Conservation (phyloP, 345 rosid species). For the Salix brachista region DNA sequence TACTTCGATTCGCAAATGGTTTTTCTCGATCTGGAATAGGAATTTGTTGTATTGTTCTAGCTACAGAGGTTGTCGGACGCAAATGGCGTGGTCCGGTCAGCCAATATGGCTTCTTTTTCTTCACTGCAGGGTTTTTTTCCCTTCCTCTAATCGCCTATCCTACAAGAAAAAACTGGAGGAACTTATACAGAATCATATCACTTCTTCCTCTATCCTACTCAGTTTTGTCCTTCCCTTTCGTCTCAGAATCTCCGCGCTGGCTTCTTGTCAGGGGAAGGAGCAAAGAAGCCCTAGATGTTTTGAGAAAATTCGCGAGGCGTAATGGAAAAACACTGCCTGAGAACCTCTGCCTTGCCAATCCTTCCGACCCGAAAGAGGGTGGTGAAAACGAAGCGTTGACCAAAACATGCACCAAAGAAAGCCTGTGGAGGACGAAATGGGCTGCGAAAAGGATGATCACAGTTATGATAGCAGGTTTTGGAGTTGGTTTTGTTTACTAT, state of each 20-base stretch:
- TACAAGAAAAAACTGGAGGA: conserved; percentile 62
- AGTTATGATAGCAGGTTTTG: conserved; percentile 60
- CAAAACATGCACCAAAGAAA: conserved; percentile 19
- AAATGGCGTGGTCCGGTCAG: conserved; percentile 80
- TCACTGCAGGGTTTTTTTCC: conserved; percentile 64
- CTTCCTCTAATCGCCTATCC: conserved; percentile 55
- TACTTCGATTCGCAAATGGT: conserved; percentile 62
- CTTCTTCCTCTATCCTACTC: conserved; percentile 48
- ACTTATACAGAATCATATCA: conserved; percentile 46
- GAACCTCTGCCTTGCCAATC: conserved; percentile 36
- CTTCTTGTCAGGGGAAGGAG: conserved; percentile 46
- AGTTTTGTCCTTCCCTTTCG: conserved; percentile 38
- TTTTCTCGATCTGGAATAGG: conserved; percentile 59
- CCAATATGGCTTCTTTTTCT: conserved; percentile 71
- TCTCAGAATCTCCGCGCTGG: conserved; percentile 83
- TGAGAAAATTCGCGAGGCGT: conserved; percentile 38
- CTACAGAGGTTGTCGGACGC: conserved; percentile 62
- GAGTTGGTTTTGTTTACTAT: conserved; percentile 64
- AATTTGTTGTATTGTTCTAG: conserved; percentile 63
- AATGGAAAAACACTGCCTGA: conserved; percentile 51
- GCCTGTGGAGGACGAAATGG: conserved; percentile 57
- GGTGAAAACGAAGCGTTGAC: background rate
- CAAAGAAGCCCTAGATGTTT: conserved; percentile 50
- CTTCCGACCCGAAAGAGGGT: conserved; percentile 5
- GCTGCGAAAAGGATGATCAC: conserved; percentile 49